phyloP scores from a whole-genome alignment of 495 filamentous ascomycete genomes.

The Cercophora newfieldiana region DNA sequence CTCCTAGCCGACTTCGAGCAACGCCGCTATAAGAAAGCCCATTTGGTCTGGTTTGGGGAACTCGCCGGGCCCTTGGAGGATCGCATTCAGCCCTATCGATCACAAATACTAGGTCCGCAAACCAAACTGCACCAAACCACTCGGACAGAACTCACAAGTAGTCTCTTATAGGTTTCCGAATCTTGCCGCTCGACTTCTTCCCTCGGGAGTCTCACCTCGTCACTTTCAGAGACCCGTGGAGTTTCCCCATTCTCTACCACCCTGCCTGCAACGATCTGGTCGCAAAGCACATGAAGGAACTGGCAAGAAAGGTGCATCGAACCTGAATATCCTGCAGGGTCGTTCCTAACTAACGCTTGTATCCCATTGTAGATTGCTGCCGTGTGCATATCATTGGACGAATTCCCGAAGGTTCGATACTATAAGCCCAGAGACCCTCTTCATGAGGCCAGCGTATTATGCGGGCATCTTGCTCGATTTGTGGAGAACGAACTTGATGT shows the following conservation, averaged over 20 bases:
- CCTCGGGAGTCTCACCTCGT: conserved; percentile 88
- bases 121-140: conserved; percentile 10
- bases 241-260: conserved; percentile 90
- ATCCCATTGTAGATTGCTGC: conserved; percentile 64
- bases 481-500: conserved; percentile 86
- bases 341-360: conserved; percentile 30
- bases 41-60: conserved; percentile 78
- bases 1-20: conserved; percentile 87
- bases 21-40: conserved; percentile 69
- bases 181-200: conserved; percentile 82
- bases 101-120: conserved; percentile 61
- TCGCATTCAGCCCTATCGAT: conserved; percentile 56
- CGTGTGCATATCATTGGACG: conserved; percentile 78
- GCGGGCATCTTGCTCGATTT: conserved; percentile 84
- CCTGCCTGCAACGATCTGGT: conserved; percentile 85
- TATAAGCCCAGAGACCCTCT: conserved; percentile 71
- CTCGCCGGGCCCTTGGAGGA: conserved; percentile 43
- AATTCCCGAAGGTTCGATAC: conserved; percentile 89
- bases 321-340: not conserved
- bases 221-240: conserved; percentile 91
- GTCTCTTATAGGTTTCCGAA: conserved; percentile 49
- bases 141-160: conserved; percentile 7
- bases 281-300: conserved; percentile 70
- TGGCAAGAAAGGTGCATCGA: conserved; percentile 83
- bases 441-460: conserved; percentile 87